Evolutionary conservation across 352 stramenopile genomes (phyloP).

Genomic region (Globisporangium echinulatum): DNA sequence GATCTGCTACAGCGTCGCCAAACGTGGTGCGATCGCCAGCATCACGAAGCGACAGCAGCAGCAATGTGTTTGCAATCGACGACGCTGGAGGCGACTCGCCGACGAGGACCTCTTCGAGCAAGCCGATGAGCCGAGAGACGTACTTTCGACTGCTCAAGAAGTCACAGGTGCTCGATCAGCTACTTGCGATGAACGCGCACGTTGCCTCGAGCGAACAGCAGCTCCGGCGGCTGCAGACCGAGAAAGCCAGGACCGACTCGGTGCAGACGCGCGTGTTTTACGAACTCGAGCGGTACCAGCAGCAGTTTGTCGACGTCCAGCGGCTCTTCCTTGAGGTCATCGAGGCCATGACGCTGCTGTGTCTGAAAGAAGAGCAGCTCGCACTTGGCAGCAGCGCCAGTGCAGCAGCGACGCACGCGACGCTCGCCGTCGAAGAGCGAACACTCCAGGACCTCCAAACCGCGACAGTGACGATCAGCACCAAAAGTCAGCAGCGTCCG

Average conservation of each 20-base stretch:
- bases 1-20: neutral
- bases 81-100: neutral
- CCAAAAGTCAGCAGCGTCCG: neutral
- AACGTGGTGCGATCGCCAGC: neutral
- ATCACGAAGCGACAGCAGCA: neutral
- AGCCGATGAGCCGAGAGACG: slow-evolving; percentile 35
- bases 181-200: slow-evolving; percentile 35
- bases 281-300: slow-evolving; percentile 45
- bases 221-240: slow-evolving; percentile 33
- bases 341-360: slow-evolving; percentile 36
- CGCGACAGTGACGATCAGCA: slow-evolving; percentile 13
- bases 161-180: slow-evolving; percentile 49
- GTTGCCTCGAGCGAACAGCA: slow-evolving; percentile 34
- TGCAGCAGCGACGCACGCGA: slow-evolving; percentile 8
- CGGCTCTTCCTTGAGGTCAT: slow-evolving; percentile 44
- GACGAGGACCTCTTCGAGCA: neutral
- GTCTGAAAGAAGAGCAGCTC: slow-evolving; percentile 32
- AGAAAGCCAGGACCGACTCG: slow-evolving; percentile 39
- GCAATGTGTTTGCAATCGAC: neutral
- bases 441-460: slow-evolving; percentile 43
- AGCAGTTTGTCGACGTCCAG: slow-evolving; percentile 44
- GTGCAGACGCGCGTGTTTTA: slow-evolving; percentile 44
- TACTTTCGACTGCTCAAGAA: slow-evolving; percentile 73
- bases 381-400: slow-evolving; percentile 12
- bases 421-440: slow-evolving; percentile 30